Evolutionary conservation across 768 basidiomycete species (phyloP).

Genomic region (Lactarius indigo): DNA sequence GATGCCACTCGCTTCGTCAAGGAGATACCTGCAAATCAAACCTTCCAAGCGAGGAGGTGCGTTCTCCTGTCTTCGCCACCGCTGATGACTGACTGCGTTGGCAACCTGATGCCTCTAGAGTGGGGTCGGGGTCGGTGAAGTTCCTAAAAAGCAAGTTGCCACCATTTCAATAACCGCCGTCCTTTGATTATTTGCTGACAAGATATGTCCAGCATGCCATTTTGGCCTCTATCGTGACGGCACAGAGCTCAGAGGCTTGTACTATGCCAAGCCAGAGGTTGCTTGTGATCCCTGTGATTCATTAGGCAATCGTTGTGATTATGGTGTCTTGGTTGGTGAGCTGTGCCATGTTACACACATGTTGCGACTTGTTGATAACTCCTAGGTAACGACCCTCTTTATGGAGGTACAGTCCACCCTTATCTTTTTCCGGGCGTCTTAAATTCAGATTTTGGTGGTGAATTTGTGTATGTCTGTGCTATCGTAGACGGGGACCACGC

Average conservation of each 20-base stretch:
- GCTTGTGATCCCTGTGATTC: constrained; percentile 67
- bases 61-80: constrained; percentile 3
- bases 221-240: constrained; percentile 76
- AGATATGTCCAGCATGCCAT: constrained; percentile 51
- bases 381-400: constrained; percentile 73
- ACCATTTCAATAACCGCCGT: constrained; percentile 22
- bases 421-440: background rate
- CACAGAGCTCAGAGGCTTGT: constrained; percentile 71
- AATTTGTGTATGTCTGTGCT: constrained; percentile 58
- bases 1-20: constrained; percentile 64
- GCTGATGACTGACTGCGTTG: background rate
- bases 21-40: constrained; percentile 70
- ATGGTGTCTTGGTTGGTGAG: constrained; percentile 69
- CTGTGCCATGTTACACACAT: background rate
- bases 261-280: constrained; percentile 62
- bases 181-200: constrained; percentile 2
- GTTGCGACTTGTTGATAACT: background rate
- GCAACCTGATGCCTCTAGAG: constrained; percentile 41
- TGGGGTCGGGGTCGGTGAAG: constrained; percentile 64
- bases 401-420: constrained; percentile 53
- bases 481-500: background rate
- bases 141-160: constrained; percentile 58
- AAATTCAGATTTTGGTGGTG: constrained; percentile 45
- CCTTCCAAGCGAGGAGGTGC: constrained; percentile 73
- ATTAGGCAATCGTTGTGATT: constrained; percentile 63